These are phyloP conservation scores for Heritiera littoralis DNA, from an alignment of 345 rosid species.

Conservation along the genomic window DNA sequence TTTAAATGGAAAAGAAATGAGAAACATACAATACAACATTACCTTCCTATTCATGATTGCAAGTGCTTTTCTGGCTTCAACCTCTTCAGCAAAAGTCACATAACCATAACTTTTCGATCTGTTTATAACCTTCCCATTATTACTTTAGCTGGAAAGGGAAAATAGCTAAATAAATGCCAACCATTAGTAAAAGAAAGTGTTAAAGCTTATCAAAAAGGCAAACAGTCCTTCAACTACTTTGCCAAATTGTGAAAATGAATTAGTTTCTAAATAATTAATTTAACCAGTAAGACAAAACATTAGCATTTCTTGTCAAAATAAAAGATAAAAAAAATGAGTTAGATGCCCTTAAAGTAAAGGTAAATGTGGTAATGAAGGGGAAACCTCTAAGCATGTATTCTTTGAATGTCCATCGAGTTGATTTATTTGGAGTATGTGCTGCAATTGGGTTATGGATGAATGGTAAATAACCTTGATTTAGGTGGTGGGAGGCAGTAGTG, in stretches of 20 bases:
- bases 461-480: too few species aligned
- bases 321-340: too few species aligned
- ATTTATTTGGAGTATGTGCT: too few species aligned
- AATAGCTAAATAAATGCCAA: neutral
- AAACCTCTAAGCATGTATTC: too few species aligned
- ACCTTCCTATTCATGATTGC: constrained; percentile 61
- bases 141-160: constrained; percentile 41
- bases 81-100: constrained; percentile 32
- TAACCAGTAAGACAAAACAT: too few species aligned
- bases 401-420: too few species aligned
- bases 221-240: constrained; percentile 48
- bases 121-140: constrained; percentile 37
- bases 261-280: neutral
- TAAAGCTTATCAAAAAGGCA: neutral
- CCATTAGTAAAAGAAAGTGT: neutral
- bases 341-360: too few species aligned
- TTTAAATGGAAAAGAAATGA: neutral
- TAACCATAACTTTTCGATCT: constrained; percentile 59
- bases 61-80: constrained; percentile 55
- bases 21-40: constrained; percentile 3
- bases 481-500: too few species aligned
- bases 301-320: too few species aligned
- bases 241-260: constrained; percentile 64
- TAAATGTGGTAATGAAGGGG: too few species aligned
- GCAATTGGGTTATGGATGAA: too few species aligned